Conservation (phyloP, 164 flowering plant genomes). For the Buxus sempervirens region DNA sequence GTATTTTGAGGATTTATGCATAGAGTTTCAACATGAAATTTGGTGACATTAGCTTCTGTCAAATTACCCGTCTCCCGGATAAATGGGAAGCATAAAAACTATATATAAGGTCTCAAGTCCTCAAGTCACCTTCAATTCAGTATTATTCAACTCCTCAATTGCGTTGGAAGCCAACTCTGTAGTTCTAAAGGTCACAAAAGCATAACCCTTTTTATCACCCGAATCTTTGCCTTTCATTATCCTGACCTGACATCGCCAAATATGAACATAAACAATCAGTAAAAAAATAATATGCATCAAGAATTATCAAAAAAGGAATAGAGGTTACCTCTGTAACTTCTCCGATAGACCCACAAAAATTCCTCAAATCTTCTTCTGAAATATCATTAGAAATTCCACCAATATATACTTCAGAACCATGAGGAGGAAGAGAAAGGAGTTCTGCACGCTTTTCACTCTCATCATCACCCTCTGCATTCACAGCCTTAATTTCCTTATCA, state of each 20-base stretch:
- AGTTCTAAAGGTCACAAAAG: conserved; percentile 73
- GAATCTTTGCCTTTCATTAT: conserved; percentile 77
- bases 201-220: conserved; percentile 74
- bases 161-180: conserved; percentile 78
- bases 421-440: conserved; percentile 91
- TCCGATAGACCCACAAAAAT: conserved; percentile 65
- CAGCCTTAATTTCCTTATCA: conserved; percentile 37
- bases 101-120: background rate
- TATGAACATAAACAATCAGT: conserved; percentile 2
- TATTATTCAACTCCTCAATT: conserved; percentile 59
- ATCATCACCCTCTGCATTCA: conserved; percentile 36
- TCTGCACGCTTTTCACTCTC: conserved; percentile 60
- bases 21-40: no score
- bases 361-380: conserved; percentile 62
- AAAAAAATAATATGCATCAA: background rate
- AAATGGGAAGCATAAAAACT: background rate
- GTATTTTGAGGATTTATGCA: no score
- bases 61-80: background rate
- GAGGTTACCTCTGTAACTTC: conserved; percentile 70
- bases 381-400: conserved; percentile 75
- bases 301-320: background rate
- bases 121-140: conserved; percentile 77
- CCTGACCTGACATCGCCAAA: conserved; percentile 49
- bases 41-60: no score
- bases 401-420: conserved; percentile 85